Percentiles rank a stretch among this genome's conserved stretches.
phyloP scores from a whole-genome alignment of 2,329 filamentous ascomycete genomes.

The Alternaria dauci region DNA sequence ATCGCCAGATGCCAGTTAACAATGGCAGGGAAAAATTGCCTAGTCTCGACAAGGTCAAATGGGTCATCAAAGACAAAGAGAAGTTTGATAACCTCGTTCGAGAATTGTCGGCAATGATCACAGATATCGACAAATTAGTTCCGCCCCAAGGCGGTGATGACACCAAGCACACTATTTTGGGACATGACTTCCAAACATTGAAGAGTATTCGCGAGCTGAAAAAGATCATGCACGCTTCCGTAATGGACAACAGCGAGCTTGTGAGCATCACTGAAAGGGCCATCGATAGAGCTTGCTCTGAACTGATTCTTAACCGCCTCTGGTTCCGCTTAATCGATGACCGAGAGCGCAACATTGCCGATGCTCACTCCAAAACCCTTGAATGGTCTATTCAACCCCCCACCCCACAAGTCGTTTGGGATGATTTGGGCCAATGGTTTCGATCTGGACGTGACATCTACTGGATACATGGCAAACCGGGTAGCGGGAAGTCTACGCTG shows the following conservation, averaged over 20 bases:
- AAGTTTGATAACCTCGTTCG: background rate
- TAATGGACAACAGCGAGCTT: background rate
- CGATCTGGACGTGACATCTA: background rate
- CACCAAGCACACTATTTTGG: background rate
- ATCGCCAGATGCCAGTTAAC: too few relatives aligned
- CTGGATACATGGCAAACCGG: conserved; percentile 5
- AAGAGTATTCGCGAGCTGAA: background rate
- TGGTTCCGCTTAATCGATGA: background rate
- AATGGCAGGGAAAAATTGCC: too few relatives aligned
- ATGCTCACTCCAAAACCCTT: background rate
- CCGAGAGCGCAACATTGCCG: background rate
- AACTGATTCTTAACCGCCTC: background rate
- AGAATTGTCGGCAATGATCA: background rate
- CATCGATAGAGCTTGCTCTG: background rate
- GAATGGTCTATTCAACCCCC: background rate
- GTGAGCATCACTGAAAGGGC: background rate
- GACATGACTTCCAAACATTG: background rate
- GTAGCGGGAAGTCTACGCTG: conserved; percentile 8
- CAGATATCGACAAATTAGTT: background rate
- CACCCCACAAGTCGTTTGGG: background rate
- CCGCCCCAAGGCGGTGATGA: background rate
- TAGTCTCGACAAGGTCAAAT: background rate
- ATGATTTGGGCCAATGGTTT: background rate
- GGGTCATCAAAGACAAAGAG: conserved; percentile 7
- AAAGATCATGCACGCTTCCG: background rate